A percentile compares a stretch with the other conserved stretches of the same genome.
These are phyloP conservation scores for Leccinellum albellum DNA, from an alignment of 768 basidiomycete genomes.

Conservation along the genomic window DNA sequence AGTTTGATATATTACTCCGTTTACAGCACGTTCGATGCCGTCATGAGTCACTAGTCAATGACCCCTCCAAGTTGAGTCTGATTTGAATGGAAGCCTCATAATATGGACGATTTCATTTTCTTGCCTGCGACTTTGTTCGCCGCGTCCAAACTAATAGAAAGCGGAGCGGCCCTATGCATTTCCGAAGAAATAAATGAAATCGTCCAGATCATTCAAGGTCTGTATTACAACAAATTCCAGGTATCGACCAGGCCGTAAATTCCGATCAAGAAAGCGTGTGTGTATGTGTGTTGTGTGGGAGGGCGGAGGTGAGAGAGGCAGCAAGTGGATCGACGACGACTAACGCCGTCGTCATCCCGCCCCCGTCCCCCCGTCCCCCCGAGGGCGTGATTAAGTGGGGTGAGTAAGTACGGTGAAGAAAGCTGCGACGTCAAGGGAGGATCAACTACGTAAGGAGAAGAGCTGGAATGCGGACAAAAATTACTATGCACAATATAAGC, in stretches of 20 bases:
- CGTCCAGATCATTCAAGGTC: conserved; percentile 24
- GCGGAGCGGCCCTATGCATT: background rate
- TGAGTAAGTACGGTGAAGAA: conserved; percentile 23
- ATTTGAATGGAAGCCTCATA: conserved; percentile 17
- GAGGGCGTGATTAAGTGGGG: conserved; percentile 17
- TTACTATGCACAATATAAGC: conserved; percentile 25
- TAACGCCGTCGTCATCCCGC: conserved; percentile 4
- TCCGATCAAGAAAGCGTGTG: conserved; percentile 26
- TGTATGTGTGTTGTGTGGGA: background rate
- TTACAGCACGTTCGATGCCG: background rate
- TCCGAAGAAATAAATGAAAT: background rate
- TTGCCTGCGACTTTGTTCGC: background rate
- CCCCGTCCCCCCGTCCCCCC: background rate
- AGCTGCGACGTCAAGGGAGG: conserved; percentile 10
- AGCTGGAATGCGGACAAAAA: background rate
- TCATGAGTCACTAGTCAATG: background rate
- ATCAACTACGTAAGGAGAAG: background rate
- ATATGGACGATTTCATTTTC: conserved; percentile 10
- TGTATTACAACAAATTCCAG: conserved; percentile 37
- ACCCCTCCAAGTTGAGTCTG: background rate
- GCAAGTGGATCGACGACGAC: conserved; percentile 5
- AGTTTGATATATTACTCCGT: background rate
- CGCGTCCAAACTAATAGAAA: background rate
- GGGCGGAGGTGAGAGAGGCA: background rate
- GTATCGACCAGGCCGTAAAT: conserved; percentile 30